Evolutionary conservation across 2,329 filamentous ascomycete species (phyloP).

Genomic region (Daldinia sp.): DNA sequence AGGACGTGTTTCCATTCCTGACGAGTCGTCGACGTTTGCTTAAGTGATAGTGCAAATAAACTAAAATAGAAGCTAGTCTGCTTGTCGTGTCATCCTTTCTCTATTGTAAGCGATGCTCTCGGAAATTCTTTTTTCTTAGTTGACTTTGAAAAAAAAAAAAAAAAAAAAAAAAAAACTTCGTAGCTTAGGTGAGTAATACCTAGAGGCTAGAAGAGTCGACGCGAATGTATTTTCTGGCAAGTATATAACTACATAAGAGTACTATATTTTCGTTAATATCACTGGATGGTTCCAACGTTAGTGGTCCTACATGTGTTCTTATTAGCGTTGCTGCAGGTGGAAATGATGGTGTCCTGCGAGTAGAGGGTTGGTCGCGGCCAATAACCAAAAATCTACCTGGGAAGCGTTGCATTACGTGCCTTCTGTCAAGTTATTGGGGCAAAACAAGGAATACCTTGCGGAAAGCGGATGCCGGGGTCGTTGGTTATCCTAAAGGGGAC

Average conservation of each 20-base stretch:
- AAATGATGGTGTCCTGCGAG: slow-evolving; percentile 5
- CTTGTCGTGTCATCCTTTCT: slow-evolving; percentile 8
- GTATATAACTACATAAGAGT: neutral
- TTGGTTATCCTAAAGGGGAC: slow-evolving; percentile 43
- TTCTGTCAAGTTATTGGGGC: slow-evolving; percentile 22
- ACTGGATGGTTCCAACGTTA: neutral
- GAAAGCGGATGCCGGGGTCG: slow-evolving; percentile 36
- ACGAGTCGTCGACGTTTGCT: slow-evolving; percentile 15
- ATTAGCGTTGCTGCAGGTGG: slow-evolving; percentile 13
- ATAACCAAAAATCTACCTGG: slow-evolving; percentile 18
- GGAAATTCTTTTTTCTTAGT: slow-evolving; percentile 7
- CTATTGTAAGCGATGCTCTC: slow-evolving; percentile 5
- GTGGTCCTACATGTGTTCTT: slow-evolving; percentile 10
- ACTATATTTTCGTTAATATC: neutral
- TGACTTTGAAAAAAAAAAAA: neutral
- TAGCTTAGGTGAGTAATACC: neutral
- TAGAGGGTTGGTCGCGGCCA: slow-evolving; percentile 6
- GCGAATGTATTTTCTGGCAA: slow-evolving; percentile 1
- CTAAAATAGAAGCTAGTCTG: slow-evolving; percentile 9
- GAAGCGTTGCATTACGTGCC: slow-evolving; percentile 32
- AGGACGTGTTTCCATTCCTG: slow-evolving; percentile 28
- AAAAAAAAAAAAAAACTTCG: neutral
- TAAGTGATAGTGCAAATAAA: slow-evolving; percentile 11
- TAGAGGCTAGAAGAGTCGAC: neutral
- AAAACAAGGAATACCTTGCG: slow-evolving; percentile 40